Evolutionary conservation across 1,139 yeast species (phyloP).

Genomic region (Suhomyces coccinellae): DNA sequence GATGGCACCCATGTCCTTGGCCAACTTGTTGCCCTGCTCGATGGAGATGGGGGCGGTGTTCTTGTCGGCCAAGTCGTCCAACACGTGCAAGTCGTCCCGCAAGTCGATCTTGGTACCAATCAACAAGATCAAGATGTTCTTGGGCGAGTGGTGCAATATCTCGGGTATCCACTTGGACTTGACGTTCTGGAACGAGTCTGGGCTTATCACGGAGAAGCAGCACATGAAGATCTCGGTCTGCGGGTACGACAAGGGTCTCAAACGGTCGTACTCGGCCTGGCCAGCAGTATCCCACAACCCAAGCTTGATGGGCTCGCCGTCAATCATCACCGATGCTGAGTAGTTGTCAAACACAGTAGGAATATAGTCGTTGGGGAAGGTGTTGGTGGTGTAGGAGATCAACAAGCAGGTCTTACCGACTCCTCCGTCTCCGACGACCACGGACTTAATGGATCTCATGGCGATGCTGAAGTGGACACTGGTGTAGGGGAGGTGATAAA

Average conservation of each 20-base stretch:
- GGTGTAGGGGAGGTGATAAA: background rate
- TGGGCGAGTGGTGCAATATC: constrained; percentile 80
- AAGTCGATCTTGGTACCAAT: constrained; percentile 88
- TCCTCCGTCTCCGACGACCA: constrained; percentile 96
- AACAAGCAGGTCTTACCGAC: constrained; percentile 92
- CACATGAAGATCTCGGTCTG: constrained; percentile 87
- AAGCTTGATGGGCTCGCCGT: constrained; percentile 75
- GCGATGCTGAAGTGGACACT: background rate
- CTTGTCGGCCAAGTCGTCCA: constrained; percentile 68
- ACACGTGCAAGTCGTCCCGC: constrained; percentile 75
- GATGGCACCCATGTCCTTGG: constrained; percentile 71
- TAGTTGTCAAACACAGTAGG: constrained; percentile 63
- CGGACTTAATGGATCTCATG: constrained; percentile 93
- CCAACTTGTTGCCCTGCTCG: constrained; percentile 66
- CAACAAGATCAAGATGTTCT: constrained; percentile 68
- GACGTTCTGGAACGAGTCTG: constrained; percentile 78
- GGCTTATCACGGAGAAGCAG: constrained; percentile 85
- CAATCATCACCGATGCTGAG: constrained; percentile 80
- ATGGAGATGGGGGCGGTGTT: constrained; percentile 61
- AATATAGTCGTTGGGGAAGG: constrained; percentile 85
- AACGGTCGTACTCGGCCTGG: constrained; percentile 88
- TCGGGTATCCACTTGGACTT: constrained; percentile 83
- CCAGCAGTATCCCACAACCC: constrained; percentile 99
- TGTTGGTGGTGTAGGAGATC: constrained; percentile 85
- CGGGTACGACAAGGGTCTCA: constrained; percentile 89